A percentile compares a stretch with the other conserved stretches of the same genome.
Conservation (phyloP, 108 stramenopile species). For the Stephanodiscus triporus region DNA sequence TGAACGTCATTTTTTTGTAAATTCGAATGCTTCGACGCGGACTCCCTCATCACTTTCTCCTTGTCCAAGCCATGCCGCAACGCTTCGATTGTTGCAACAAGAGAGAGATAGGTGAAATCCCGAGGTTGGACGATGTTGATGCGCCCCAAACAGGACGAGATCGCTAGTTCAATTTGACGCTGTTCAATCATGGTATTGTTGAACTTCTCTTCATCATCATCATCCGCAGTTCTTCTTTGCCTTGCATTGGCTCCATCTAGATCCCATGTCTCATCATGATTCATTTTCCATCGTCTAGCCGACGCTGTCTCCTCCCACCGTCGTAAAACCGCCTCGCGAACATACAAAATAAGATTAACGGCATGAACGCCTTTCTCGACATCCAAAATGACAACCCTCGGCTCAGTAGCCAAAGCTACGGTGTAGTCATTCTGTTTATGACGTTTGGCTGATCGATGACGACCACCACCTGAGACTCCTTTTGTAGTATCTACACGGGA, state of each 20-base stretch:
- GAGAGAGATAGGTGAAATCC: conserved; percentile 52
- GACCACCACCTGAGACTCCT: neutral
- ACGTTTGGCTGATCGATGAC: conserved; percentile 16
- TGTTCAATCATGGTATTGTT: conserved; percentile 24
- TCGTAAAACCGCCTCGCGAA: conserved; percentile 49
- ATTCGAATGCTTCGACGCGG: neutral
- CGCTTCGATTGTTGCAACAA: conserved; percentile 49
- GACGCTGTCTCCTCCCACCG: conserved; percentile 47
- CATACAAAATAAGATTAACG: conserved; percentile 33
- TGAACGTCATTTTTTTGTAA: neutral
- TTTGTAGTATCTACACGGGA: neutral
- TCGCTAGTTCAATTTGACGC: conserved; percentile 33
- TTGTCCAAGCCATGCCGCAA: conserved; percentile 40
- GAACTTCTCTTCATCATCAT: conserved; percentile 6
- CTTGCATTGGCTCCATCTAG: neutral
- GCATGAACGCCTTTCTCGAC: conserved; percentile 44
- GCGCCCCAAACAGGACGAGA: conserved; percentile 44
- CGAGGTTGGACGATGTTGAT: conserved; percentile 51
- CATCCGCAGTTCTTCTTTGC: neutral
- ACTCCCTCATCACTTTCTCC: conserved; percentile 6
- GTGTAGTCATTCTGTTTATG: no score
- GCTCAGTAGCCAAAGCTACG: conserved; percentile 19
- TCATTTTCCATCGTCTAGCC: conserved; percentile 40
- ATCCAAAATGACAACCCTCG: conserved; percentile 46
- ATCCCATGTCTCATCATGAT: conserved; percentile 11